Conservation (phyloP, 1,284 basidiomycete genomes). For the Agaricales sp. region DNA sequence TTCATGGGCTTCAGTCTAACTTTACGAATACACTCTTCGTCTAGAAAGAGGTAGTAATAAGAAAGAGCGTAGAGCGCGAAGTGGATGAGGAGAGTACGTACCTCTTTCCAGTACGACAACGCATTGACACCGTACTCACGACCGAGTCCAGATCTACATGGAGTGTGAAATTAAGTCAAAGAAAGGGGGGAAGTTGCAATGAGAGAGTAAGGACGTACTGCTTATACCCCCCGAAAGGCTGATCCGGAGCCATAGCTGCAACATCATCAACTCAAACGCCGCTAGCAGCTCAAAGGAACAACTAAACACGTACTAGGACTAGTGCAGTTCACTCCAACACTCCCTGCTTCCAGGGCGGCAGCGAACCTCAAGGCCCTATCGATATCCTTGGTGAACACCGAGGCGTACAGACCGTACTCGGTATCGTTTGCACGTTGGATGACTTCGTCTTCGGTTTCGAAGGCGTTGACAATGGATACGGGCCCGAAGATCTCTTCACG, state of each 20-base stretch:
- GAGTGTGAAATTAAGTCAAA: no score
- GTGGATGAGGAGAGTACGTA: neutral
- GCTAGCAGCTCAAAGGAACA: neutral
- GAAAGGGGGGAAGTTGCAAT: no score
- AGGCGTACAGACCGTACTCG: slow-evolving; percentile 2
- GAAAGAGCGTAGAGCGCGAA: no score
- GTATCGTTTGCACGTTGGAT: slow-evolving; percentile 4
- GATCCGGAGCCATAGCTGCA: slow-evolving; percentile 27
- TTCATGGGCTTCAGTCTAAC: no score
- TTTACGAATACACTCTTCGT: no score
- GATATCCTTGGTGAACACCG: slow-evolving; percentile 5
- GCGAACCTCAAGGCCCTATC: slow-evolving; percentile 2
- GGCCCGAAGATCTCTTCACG: slow-evolving; percentile 1
- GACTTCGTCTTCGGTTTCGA: slow-evolving; percentile 1
- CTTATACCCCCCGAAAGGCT: slow-evolving; percentile 15
- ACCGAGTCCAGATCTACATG: neutral
- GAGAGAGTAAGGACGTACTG: neutral
- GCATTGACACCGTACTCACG: neutral
- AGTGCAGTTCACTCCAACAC: slow-evolving; percentile 2
- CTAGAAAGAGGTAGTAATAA: no score
- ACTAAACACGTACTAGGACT: neutral
- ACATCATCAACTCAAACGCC: slow-evolving; percentile 19
- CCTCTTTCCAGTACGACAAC: neutral
- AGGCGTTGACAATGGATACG: slow-evolving; percentile 4
- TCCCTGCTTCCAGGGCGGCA: slow-evolving; percentile 2